Conservation (phyloP, 2,329 filamentous ascomycete species). For the Xylaria sp. region DNA sequence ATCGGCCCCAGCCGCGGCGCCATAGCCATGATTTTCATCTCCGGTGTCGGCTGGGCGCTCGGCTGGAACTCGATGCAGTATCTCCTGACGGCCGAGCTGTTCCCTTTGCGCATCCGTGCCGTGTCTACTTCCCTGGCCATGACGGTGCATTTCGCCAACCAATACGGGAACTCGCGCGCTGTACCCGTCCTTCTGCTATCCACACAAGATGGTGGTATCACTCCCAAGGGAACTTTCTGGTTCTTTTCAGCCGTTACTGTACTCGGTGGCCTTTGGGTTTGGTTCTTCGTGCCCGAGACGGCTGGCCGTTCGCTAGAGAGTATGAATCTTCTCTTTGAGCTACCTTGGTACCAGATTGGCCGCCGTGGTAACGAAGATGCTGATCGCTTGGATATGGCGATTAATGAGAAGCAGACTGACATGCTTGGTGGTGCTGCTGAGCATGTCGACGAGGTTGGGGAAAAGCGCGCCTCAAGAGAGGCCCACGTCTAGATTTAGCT, state of each 20-base stretch:
- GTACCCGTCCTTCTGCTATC: conserved; percentile 78
- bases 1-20: conserved; percentile 72
- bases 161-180: conserved; percentile 80
- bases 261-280: conserved; percentile 76
- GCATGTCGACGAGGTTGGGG: conserved; percentile 51
- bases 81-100: conserved; percentile 80
- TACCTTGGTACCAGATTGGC: conserved; percentile 82
- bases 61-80: conserved; percentile 84
- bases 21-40: conserved; percentile 78
- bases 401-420: conserved; percentile 58
- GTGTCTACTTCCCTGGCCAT: conserved; percentile 77
- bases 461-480: conserved; percentile 22
- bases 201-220: conserved; percentile 58
- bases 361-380: conserved; percentile 64
- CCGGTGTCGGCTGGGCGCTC: conserved; percentile 75
- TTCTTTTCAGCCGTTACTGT: conserved; percentile 77
- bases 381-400: conserved; percentile 57
- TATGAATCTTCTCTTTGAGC: conserved; percentile 77
- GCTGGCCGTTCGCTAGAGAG: conserved; percentile 72
- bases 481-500: not conserved
- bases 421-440: conserved; percentile 50
- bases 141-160: conserved; percentile 82
- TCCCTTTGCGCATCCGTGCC: conserved; percentile 78
- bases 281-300: conserved; percentile 78
- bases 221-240: conserved; percentile 77